Percentiles rank a stretch among this genome's conserved stretches.
These are phyloP conservation scores for Myotisia sp. DNA, from an alignment of 2,329 filamentous ascomycete species.

Conservation along the genomic window DNA sequence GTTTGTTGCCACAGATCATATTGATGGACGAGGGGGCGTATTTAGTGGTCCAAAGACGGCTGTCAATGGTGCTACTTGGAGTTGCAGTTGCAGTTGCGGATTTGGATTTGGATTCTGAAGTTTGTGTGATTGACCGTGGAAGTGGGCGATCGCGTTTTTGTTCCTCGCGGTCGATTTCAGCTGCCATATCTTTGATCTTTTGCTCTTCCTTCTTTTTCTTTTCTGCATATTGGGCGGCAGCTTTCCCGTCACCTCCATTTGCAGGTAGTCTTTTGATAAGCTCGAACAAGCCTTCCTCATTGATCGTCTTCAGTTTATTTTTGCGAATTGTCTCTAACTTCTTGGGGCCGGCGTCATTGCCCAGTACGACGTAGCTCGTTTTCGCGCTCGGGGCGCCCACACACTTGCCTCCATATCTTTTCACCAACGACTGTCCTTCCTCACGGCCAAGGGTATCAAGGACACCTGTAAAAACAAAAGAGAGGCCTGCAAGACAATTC, in stretches of 20 bases:
- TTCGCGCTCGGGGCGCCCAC: conserved; percentile 76
- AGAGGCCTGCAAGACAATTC: conserved; percentile 77
- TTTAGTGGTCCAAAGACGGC: conserved; percentile 81
- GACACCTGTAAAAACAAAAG: conserved; percentile 90
- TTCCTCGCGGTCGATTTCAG: conserved; percentile 75
- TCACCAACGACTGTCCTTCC: conserved; percentile 72
- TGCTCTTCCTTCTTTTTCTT: conserved; percentile 76
- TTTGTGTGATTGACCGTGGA: conserved; percentile 31
- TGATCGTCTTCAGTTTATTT: conserved; percentile 73
- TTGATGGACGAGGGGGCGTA: conserved; percentile 74
- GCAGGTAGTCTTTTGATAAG: conserved; percentile 69
- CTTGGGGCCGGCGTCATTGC: conserved; percentile 79
- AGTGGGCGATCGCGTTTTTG: conserved; percentile 35
- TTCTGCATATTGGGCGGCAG: conserved; percentile 68
- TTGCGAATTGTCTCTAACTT: conserved; percentile 78
- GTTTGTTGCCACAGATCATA: conserved; percentile 94
- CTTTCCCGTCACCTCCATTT: conserved; percentile 75
- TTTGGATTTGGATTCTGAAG: conserved; percentile 13
- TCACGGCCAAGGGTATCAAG: conserved; percentile 68
- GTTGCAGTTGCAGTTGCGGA: conserved; percentile 24
- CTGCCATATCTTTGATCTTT: conserved; percentile 65
- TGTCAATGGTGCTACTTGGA: conserved; percentile 31
- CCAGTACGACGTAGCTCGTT: conserved; percentile 85
- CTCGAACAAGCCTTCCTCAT: conserved; percentile 81
- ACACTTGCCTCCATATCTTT: conserved; percentile 86